Percentiles rank a stretch among this genome's conserved stretches.
These are phyloP conservation scores for Porphyrellus sp. DNA, from an alignment of 1,284 basidiomycete genomes.

Conservation along the genomic window DNA sequence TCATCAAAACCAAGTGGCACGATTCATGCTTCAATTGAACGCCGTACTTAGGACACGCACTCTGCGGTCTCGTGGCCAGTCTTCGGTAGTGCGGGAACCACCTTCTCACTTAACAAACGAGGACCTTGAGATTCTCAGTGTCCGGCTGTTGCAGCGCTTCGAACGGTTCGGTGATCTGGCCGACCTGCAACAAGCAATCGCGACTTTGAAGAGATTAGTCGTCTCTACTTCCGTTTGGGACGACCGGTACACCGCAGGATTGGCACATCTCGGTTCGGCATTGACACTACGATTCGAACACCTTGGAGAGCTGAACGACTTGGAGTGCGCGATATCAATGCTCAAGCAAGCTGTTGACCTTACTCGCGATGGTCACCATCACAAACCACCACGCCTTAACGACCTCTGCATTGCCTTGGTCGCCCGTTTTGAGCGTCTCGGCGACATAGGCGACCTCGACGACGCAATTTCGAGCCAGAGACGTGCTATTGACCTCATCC, in stretches of 20 bases:
- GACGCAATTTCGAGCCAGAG: background rate
- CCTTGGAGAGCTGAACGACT: background rate
- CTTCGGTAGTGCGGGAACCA: background rate
- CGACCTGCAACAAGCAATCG: background rate
- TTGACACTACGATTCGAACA: background rate
- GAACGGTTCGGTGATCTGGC: background rate
- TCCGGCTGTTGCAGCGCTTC: background rate
- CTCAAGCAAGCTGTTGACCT: background rate
- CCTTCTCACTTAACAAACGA: too few relatives aligned
- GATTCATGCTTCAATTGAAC: background rate
- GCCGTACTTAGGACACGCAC: background rate
- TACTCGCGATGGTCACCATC: background rate
- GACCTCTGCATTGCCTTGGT: background rate
- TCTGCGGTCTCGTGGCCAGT: background rate
- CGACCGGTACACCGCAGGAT: background rate
- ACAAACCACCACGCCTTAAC: background rate
- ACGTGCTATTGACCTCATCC: background rate
- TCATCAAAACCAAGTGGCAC: background rate
- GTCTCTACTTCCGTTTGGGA: background rate
- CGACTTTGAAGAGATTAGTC: background rate
- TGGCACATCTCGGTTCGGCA: background rate
- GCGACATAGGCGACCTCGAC: background rate
- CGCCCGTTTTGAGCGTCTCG: background rate
- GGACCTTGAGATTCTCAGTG: background rate
- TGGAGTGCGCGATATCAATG: background rate